Percentiles rank a stretch among this genome's conserved stretches.
phyloP scores from a whole-genome alignment of 2,329 filamentous ascomycete species.

The Neocatenulostroma microsporum region DNA sequence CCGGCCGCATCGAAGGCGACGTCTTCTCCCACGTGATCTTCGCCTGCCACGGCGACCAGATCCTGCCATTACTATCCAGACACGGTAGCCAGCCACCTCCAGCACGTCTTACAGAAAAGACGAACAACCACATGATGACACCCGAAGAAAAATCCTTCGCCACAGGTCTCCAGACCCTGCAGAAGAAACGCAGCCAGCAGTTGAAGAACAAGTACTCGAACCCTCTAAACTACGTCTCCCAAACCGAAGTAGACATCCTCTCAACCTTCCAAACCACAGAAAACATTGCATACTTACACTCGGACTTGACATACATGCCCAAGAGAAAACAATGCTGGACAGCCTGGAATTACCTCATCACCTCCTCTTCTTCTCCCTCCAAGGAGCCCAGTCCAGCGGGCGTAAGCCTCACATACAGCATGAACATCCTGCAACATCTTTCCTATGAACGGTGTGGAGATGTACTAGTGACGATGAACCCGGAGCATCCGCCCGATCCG shows the following conservation, averaged over 20 bases:
- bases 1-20: constrained; percentile 25
- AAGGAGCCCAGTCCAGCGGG: constrained; percentile 24
- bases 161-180: no score
- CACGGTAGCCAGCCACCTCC: constrained; percentile 15
- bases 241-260: constrained; percentile 59
- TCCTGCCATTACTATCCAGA: constrained; percentile 28
- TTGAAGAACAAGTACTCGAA: constrained; percentile 18
- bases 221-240: constrained; percentile 24
- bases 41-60: constrained; percentile 69
- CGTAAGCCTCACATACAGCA: constrained; percentile 64
- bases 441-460: constrained; percentile 57
- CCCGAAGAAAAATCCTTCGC: no score
- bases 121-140: constrained; percentile 3
- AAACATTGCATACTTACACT: constrained; percentile 71
- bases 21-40: constrained; percentile 70
- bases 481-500: constrained; percentile 57
- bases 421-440: constrained; percentile 76
- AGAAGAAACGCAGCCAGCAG: neutral
- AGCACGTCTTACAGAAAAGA: constrained; percentile 1
- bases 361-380: constrained; percentile 45
- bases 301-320: constrained; percentile 66
- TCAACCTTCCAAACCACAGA: constrained; percentile 62
- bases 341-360: constrained; percentile 71
- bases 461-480: constrained; percentile 75
- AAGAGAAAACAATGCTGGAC: constrained; percentile 59